A percentile compares a stretch with the other conserved stretches of the same genome.
Evolutionary conservation across 257 asterid species (phyloP).

Genomic region (Catharanthus roseus): DNA sequence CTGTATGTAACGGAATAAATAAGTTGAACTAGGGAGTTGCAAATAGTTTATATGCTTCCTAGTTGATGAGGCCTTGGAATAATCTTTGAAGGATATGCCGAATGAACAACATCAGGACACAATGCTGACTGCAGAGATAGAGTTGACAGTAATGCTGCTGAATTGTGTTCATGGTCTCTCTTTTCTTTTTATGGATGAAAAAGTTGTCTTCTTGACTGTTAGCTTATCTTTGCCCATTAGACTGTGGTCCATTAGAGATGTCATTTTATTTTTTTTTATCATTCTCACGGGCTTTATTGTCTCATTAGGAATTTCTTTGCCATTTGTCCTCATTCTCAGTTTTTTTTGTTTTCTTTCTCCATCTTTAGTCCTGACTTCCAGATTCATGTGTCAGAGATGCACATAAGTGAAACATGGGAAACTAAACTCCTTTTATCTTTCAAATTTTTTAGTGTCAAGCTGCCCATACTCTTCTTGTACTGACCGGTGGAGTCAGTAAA

Average conservation of each 20-base stretch:
- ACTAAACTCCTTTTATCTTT: conserved; percentile 1
- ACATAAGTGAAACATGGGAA: neutral
- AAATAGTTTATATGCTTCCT: neutral
- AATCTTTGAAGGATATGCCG: neutral
- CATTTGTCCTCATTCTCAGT: neutral
- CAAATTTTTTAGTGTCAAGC: conserved; percentile 23
- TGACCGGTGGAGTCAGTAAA: conserved; percentile 18
- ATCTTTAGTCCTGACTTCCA: neutral
- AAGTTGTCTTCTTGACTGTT: neutral
- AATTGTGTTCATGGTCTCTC: neutral
- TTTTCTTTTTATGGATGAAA: neutral
- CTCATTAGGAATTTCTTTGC: neutral
- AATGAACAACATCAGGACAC: neutral
- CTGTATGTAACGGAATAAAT: neutral
- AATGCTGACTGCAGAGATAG: neutral
- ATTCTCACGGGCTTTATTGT: neutral
- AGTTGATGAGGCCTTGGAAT: neutral
- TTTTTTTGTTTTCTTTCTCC: neutral
- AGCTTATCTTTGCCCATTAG: neutral
- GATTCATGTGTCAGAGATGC: conserved; percentile 3
- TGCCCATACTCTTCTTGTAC: conserved; percentile 16
- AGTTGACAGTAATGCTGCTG: neutral
- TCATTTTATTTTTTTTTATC: neutral
- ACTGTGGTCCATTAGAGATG: neutral
- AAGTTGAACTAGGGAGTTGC: neutral